Conservation (phyloP, 2,329 filamentous ascomycete species). For the Coniochaeta hoffmannii region DNA sequence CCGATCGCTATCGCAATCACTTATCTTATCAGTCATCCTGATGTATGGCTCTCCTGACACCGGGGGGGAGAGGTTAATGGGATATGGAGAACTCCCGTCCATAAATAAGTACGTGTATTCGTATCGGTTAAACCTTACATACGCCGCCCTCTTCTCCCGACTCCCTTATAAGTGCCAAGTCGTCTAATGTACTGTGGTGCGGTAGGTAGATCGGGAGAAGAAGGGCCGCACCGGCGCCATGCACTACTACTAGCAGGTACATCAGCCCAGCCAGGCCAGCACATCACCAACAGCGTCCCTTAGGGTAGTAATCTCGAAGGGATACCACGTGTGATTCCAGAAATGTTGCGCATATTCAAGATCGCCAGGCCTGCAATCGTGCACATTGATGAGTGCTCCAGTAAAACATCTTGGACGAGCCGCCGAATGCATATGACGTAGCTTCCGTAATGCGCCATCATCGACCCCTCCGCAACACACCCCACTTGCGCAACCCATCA, state of each 20-base stretch:
- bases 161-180: no score
- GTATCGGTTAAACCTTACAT: no score
- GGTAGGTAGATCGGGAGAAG: no score
- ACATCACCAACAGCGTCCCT: neutral
- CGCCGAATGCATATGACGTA: neutral
- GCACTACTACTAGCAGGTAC: neutral
- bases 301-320: neutral
- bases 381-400: neutral
- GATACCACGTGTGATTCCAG: neutral
- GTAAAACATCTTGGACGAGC: neutral
- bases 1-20: neutral
- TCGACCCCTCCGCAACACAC: neutral
- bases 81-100: no score
- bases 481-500: neutral
- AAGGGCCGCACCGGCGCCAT: no score
- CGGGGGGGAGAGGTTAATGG: no score
- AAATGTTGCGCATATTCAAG: neutral
- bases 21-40: neutral
- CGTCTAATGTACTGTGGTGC: no score
- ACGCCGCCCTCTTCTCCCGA: no score
- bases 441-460: neutral
- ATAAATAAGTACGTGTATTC: no score
- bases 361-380: no score
- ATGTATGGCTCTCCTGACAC: no score
- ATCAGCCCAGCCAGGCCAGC: no score